Evolutionary conservation across 1,284 basidiomycete genomes (phyloP), one percentile per base, ranked within the genome.

Genomic region (Papiliotrema terrestris): DNA sequence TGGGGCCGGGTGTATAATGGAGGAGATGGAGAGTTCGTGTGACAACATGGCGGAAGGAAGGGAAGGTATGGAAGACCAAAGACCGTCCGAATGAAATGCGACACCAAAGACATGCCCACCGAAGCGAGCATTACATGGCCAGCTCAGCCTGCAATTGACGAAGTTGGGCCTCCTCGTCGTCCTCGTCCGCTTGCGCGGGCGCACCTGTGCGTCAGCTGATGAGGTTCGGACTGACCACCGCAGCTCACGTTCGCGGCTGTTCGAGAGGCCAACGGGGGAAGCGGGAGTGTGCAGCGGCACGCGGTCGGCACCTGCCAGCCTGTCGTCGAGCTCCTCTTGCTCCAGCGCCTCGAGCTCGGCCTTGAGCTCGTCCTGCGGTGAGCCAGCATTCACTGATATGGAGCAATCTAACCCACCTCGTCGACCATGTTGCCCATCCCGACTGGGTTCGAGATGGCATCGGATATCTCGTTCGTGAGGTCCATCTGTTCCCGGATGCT

Each of bases 91-190:
- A 42, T 22, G 46, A 48, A 45, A 48, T 48, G 46, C 46, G 29
- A 32, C 29, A 32, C 66, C 4, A 57, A 57, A 26, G 44, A 51
- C 15, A 32, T 11, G 29, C 29, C 29, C 29, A 11, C 11, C 29
- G 5, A 11, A 11, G 29, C 29, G 29, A 32, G 29, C 6, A 41
- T 35, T 69, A 94, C 88, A 94, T 91, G 38, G 92, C 88, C 69
- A 96, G 78, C 56, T 87, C 87, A 19, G 92, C 94, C 79, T 98
- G 95, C 65, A 99, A 80, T 75, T 91, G 86, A 74, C 84, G 85
- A 71, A 99, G 85, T 78, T 98, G 88, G 45, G 84, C 87, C 65
- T 94, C 95, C 75, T 98, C 94, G 80, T 96, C 91, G 75, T 89
- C 90, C 67, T 85, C 86, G 51, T 80, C 83, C 61, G 73, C 76